phyloP scores from a whole-genome alignment of 2,329 filamentous ascomycete genomes.

The Aspergillus fijiensis region DNA sequence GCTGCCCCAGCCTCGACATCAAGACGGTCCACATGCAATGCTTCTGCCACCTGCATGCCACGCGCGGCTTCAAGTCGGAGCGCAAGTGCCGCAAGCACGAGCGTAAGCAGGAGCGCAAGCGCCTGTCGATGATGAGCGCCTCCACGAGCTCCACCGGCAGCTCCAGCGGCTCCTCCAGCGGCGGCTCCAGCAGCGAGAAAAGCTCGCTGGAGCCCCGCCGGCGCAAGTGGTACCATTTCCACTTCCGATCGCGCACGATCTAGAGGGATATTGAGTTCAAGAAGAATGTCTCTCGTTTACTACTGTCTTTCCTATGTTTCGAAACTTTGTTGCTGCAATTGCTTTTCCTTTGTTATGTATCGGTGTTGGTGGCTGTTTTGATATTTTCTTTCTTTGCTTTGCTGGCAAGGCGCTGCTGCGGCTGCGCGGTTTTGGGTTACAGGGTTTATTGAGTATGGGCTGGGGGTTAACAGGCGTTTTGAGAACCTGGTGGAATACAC shows the following conservation, averaged over 20 bases:
- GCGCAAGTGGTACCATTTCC: constrained; percentile 34
- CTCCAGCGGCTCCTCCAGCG: background rate
- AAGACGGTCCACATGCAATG: constrained; percentile 42
- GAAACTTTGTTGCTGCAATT: too few species aligned
- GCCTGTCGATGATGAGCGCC: constrained; percentile 5
- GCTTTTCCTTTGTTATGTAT: background rate
- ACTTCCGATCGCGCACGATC: constrained; percentile 24
- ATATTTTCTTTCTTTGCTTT: background rate
- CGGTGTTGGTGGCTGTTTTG: background rate
- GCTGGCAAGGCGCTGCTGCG: background rate
- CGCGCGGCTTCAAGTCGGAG: constrained; percentile 32
- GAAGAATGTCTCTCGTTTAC: background rate
- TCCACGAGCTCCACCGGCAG: background rate
- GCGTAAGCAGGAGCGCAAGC: constrained; percentile 6
- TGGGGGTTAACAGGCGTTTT: background rate
- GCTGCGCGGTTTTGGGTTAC: too few species aligned
- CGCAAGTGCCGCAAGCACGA: constrained; percentile 29
- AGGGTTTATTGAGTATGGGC: background rate
- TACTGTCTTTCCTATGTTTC: background rate
- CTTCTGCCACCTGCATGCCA: constrained; percentile 39
- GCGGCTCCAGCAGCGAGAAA: constrained; percentile 23
- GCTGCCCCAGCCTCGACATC: constrained; percentile 32
- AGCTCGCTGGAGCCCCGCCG: constrained; percentile 22
- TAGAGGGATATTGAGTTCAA: background rate
- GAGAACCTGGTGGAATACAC: background rate